Evolutionary conservation across 176 grass and related monocot species (phyloP), one percentile per base, ranked within the genome.

Genomic region (Paspalum vaginatum): DNA sequence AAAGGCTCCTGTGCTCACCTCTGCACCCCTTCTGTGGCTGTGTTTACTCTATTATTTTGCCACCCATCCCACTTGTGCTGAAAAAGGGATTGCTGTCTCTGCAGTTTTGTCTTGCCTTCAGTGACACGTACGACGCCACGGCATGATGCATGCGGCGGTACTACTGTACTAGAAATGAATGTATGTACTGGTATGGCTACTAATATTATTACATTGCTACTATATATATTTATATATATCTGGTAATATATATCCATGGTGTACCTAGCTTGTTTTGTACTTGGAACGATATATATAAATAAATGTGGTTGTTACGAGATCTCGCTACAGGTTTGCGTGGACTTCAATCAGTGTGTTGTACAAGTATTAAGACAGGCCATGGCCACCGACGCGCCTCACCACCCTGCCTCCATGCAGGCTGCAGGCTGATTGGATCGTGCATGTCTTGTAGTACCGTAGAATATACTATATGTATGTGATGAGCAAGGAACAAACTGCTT

Each of bases 51-150:
- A 32, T 83, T 40, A 71, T 20, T 42, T 9, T 57, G n/a, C n/a
- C 65, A 79, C 3, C 65, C 44, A 40, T 5, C 66, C 55, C 65
- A 61, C 63, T 60, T 50, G 80, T 49, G 58, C 51, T 26, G 57
- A 17, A 27, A 53, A 74, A 72, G 59, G 66, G 20, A 74, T 77
- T 44, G 55, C 59, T 65, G 59, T 79, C 73, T 57, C 72, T 77
- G 79, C 65, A 10, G 85, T 56, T 83, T 79, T 88, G 86, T 79
- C 86, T 88, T 83, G 80, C 86, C 24, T 79, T 79, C 80, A 51
- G 80, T 42, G 67, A 73, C 46, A 51, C 46, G 68, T 32, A 32
- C 32, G 32, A 32, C 32, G 32, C 32, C 32, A 32, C 3, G 32
- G n/a, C n/a, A n/a, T n/a, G n/a, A n/a, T n/a, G n/a, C n/a, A n/a